Evolutionary conservation across 345 rosid species (phyloP).

Genomic region (Jatropha curcas): DNA sequence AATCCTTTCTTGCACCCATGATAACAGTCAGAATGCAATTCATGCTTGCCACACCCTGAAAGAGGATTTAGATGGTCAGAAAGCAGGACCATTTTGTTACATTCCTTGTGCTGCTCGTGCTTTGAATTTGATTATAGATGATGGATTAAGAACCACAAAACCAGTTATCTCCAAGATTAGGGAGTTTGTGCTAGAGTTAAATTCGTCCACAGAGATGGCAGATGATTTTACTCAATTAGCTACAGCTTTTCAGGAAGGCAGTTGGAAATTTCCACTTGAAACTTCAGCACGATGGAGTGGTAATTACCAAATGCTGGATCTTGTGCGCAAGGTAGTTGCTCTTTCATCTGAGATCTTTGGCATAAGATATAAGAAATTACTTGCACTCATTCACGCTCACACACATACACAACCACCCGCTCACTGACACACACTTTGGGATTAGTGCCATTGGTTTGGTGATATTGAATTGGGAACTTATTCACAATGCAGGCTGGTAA

Average conservation of each 20-base stretch:
- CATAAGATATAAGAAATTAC: not conserved
- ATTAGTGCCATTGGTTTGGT: not conserved
- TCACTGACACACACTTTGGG: not conserved
- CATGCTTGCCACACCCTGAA: constrained; percentile 81
- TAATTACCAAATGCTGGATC: constrained; percentile 85
- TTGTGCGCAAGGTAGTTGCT: constrained; percentile 64
- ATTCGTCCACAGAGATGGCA: constrained; percentile 57
- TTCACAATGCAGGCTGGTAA: constrained; percentile 63
- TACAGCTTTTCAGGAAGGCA: constrained; percentile 79
- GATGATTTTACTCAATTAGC: constrained; percentile 66
- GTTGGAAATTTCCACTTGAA: constrained; percentile 84
- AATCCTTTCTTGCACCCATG: constrained; percentile 83
- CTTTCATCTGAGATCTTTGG: constrained; percentile 7
- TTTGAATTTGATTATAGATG: constrained; percentile 71
- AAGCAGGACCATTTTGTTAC: constrained; percentile 75
- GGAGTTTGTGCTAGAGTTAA: constrained; percentile 73
- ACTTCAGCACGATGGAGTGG: constrained; percentile 87
- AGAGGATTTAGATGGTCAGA: constrained; percentile 71
- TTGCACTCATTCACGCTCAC: not conserved
- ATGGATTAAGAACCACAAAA: constrained; percentile 71
- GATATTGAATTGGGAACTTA: constrained; percentile 16
- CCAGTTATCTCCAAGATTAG: constrained; percentile 71
- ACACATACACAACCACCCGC: not conserved
- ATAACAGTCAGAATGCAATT: constrained; percentile 73
- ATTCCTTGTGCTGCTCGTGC: constrained; percentile 92